Base-by-base conservation (phyloP, 2,329 filamentous ascomycete genomes). In the Trichoderma sp. region DNA sequence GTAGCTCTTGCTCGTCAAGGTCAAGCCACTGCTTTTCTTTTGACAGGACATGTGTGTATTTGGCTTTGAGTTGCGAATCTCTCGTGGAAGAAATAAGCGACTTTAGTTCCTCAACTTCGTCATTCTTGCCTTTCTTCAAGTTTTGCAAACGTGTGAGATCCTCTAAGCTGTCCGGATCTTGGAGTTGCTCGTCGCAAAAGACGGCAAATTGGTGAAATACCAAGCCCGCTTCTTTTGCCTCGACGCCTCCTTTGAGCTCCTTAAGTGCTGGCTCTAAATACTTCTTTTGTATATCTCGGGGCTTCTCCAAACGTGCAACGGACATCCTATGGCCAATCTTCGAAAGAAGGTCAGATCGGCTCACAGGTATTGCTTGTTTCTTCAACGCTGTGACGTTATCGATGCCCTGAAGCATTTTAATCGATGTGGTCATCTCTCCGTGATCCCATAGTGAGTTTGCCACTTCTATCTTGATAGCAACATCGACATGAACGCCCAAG, bases 181-280 rank as follows among this genome's bases (percentile, higher is more conserved):
- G 94, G 11, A 99, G 87, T 82, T 99, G 97, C 80, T 95, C 92
- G 82, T 99, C 96, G 80, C 97, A 99, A 82, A 99, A 99, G 69
- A 92, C 90, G 31, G 97, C 97, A 83, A 98, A 98, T 80, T 97
- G 94, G 82, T 98, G 95, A 80, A 95, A 98, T 1, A 98, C 97
- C 78, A 94, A 90, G 1, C 95, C 95, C 2, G 95, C 94, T 76
- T 96, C 94, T 62, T 89, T 87, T 1, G 93, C 93, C 71, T 91
- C 88, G 6, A 85, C 89, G 63, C 90, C 89, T 2, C 91, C 92
- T 79, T 91, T 93, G 8, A 99, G 87, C 81, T 97, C 94, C 78
- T 92, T 92, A 33, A 98, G 91, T 0, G 97, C 95, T 27, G 94
- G 94, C 73, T 93, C 90, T 0, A 99, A 88, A 80, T 98, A 98